These are phyloP conservation scores for Melampsora larici-populina DNA, from an alignment of 1,284 basidiomycete species.

Conservation along the genomic window DNA sequence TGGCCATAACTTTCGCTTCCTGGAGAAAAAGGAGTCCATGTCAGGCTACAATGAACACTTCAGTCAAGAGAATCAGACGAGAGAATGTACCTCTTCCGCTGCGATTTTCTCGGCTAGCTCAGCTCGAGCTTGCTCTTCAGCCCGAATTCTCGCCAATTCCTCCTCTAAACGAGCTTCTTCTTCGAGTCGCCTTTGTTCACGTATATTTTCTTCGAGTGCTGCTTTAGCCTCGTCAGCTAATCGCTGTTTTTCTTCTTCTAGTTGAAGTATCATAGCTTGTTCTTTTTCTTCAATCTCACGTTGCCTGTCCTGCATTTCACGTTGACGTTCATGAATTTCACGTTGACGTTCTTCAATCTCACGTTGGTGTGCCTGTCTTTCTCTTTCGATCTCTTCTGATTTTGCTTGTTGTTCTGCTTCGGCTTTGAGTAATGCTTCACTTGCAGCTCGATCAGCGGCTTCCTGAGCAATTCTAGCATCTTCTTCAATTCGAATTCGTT, in stretches of 20 bases:
- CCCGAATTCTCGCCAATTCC: background rate
- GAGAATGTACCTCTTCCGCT: conserved; percentile 1
- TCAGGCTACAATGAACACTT: background rate
- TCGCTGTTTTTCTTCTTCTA: background rate
- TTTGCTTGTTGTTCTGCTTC: conserved; percentile 2
- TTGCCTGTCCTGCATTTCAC: conserved; percentile 2
- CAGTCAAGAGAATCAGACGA: background rate
- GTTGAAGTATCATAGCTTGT: background rate
- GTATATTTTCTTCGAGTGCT: conserved; percentile 3
- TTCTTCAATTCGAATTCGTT: background rate
- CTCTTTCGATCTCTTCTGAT: conserved; percentile 2
- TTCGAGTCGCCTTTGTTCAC: conserved; percentile 9
- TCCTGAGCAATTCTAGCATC: conserved; percentile 1
- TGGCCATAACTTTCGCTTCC: background rate
- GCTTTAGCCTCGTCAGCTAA: conserved; percentile 10
- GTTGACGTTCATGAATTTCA: background rate
- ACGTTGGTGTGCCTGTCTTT: background rate
- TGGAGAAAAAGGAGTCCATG: background rate
- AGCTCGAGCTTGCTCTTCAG: conserved; percentile 1
- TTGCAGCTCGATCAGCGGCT: conserved; percentile 5
- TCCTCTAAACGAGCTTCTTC: conserved; percentile 16
- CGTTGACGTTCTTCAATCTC: conserved; percentile 1
- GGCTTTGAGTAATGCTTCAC: conserved; percentile 1
- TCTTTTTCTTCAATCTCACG: conserved; percentile 15
- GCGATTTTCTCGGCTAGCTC: conserved; percentile 2